Evolutionary conservation across 1,284 basidiomycete species (phyloP).

Genomic region (Bjerkandera adusta): DNA sequence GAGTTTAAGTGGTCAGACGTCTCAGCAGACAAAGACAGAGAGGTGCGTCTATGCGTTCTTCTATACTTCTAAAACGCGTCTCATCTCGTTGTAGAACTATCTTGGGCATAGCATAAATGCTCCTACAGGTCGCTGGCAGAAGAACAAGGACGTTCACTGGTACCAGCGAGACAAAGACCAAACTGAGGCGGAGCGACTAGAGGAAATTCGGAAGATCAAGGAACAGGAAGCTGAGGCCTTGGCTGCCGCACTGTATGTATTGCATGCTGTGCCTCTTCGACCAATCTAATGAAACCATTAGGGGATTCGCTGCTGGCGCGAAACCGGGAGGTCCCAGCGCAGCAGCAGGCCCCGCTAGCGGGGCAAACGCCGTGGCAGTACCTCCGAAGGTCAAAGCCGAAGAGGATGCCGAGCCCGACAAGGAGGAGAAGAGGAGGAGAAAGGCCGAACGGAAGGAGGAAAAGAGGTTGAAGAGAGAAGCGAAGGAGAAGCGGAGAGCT

Average conservation of each 20-base stretch:
- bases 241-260: constrained; percentile 69
- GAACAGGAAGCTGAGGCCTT: constrained; percentile 87
- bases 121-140: constrained; percentile 92
- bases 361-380: constrained; percentile 31
- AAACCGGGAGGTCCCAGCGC: constrained; percentile 34
- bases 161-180: constrained; percentile 66
- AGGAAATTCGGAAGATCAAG: constrained; percentile 80
- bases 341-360: constrained; percentile 33
- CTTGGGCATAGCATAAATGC: constrained; percentile 91
- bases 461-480: constrained; percentile 44
- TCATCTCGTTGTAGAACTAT: constrained; percentile 69
- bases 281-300: constrained; percentile 24
- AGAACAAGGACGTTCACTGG: constrained; percentile 94
- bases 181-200: constrained; percentile 46
- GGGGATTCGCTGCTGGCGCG: constrained; percentile 62
- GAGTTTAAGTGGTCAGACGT: constrained; percentile 94
- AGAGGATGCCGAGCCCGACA: constrained; percentile 38
- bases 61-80: not conserved
- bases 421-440: constrained; percentile 52
- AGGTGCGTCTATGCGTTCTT: constrained; percentile 46
- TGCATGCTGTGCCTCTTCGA: not conserved
- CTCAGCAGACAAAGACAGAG: constrained; percentile 86
- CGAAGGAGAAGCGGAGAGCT: constrained; percentile 38
- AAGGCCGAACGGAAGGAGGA: constrained; percentile 59
- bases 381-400: constrained; percentile 24